These are phyloP conservation scores for Colletotrichum gigasporum DNA, from an alignment of 2,329 filamentous ascomycete genomes.

Conservation along the genomic window DNA sequence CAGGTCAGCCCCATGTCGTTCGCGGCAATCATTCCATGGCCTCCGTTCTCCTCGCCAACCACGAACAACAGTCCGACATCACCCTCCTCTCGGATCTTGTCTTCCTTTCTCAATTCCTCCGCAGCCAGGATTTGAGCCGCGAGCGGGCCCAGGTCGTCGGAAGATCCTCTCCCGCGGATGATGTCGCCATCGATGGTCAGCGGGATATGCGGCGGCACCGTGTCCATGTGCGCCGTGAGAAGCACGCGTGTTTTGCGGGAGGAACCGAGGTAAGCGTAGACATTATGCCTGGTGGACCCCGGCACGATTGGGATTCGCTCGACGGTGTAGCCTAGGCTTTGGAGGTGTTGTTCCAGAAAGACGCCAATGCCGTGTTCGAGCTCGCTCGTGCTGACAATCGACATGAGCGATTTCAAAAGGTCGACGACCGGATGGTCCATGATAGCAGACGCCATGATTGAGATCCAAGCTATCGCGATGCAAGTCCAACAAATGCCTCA, in stretches of 20 bases:
- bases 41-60: conserved; percentile 38
- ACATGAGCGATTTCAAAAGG: conserved; percentile 45
- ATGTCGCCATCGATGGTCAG: conserved; percentile 49
- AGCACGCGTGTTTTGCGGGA: conserved; percentile 41
- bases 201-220: conserved; percentile 61
- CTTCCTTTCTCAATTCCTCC: conserved; percentile 32
- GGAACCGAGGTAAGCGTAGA: conserved; percentile 48
- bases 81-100: conserved; percentile 26
- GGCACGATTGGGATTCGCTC: conserved; percentile 45
- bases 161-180: conserved; percentile 57
- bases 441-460: conserved; percentile 3
- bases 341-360: conserved; percentile 44
- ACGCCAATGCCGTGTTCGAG: conserved; percentile 45
- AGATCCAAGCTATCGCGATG: too few relatives aligned
- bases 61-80: conserved; percentile 36
- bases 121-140: conserved; percentile 35
- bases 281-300: conserved; percentile 44
- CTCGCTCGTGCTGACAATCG: conserved; percentile 47
- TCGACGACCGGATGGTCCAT: conserved; percentile 36
- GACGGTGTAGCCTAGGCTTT: conserved; percentile 44
- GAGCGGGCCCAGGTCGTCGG: conserved; percentile 47
- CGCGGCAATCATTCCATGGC: conserved; percentile 39
- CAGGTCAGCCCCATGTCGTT: conserved; percentile 50
- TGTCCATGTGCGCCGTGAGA: conserved; percentile 47
- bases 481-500: too few relatives aligned